phyloP scores from a whole-genome alignment of 2,329 filamentous ascomycete species.

The Fonsecaea monophora region DNA sequence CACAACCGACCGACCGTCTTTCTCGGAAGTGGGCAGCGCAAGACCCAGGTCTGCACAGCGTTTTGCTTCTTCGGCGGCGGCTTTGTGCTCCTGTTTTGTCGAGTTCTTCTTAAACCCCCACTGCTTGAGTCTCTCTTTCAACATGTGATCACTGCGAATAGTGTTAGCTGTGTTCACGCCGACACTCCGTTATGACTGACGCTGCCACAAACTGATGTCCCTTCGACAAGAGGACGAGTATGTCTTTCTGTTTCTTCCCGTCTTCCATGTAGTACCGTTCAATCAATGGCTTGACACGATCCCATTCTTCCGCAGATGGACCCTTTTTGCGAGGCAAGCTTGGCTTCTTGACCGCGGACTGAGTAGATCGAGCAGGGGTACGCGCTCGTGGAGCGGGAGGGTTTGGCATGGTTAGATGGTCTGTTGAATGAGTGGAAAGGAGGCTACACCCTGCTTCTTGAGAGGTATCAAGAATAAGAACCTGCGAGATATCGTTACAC shows the following conservation, averaged over 20 bases:
- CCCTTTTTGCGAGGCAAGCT: background rate
- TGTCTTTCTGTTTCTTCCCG: background rate
- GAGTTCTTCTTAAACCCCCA: background rate
- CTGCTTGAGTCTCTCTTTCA: background rate
- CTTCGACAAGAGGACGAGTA: background rate
- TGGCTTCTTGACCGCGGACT: background rate
- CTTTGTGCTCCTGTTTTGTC: background rate
- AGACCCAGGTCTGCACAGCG: background rate
- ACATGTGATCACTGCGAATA: background rate
- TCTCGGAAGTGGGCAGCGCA: too few species aligned
- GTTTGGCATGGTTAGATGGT: background rate
- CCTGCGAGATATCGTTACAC: too few species aligned
- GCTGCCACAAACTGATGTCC: background rate
- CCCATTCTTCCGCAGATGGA: background rate
- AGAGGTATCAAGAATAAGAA: too few species aligned
- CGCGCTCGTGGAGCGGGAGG: background rate
- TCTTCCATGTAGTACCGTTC: conserved; percentile 8
- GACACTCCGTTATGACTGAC: background rate
- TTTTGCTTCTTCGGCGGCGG: background rate
- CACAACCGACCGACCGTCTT: background rate
- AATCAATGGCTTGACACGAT: conserved; percentile 5
- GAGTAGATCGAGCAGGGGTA: background rate
- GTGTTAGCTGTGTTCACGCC: background rate
- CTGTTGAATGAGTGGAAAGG: background rate
- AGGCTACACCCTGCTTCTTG: too few species aligned